Conservation (phyloP, 306 rosid species). For the Dicorynia guianensis region DNA sequence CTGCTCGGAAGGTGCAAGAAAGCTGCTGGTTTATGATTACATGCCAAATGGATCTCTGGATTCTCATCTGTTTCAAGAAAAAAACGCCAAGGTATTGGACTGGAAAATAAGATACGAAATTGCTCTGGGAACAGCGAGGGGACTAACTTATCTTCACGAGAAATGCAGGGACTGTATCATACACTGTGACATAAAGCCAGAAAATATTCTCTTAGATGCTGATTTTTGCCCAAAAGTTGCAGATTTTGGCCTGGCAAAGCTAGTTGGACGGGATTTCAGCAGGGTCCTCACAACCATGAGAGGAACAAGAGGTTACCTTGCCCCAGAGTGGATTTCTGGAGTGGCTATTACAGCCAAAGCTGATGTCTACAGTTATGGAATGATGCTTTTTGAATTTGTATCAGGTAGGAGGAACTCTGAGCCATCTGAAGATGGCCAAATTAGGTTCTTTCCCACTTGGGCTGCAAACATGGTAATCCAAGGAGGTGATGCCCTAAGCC, state of each 20-base stretch:
- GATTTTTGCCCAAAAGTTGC: constrained; percentile 54
- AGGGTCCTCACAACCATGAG: constrained; percentile 66
- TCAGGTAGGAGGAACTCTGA: constrained; percentile 61
- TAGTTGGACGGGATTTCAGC: constrained; percentile 59
- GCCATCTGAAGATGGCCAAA: constrained; percentile 42
- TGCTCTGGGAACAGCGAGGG: constrained; percentile 62
- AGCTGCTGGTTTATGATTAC: constrained; percentile 78
- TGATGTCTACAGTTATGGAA: constrained; percentile 61
- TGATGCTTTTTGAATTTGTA: constrained; percentile 61
- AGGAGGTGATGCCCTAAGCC: constrained; percentile 36
- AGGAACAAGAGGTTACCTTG: constrained; percentile 76
- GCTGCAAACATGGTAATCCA: constrained; percentile 42
- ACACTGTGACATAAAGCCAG: constrained; percentile 75
- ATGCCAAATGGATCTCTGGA: constrained; percentile 82
- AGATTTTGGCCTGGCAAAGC: constrained; percentile 71
- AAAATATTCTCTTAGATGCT: constrained; percentile 61
- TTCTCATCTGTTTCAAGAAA: constrained; percentile 56
- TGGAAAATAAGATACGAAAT: constrained; percentile 80
- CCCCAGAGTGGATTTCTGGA: constrained; percentile 74
- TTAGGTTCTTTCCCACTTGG: constrained; percentile 45
- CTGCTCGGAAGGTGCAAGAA: constrained; percentile 70
- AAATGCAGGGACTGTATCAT: constrained; percentile 66
- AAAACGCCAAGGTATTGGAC: constrained; percentile 45
- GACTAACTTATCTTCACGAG: constrained; percentile 62
- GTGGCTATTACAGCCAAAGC: constrained; percentile 59